Evolutionary conservation across 2,329 filamentous ascomycete species (phyloP).

Genomic region (Colletotrichum acutatum): DNA sequence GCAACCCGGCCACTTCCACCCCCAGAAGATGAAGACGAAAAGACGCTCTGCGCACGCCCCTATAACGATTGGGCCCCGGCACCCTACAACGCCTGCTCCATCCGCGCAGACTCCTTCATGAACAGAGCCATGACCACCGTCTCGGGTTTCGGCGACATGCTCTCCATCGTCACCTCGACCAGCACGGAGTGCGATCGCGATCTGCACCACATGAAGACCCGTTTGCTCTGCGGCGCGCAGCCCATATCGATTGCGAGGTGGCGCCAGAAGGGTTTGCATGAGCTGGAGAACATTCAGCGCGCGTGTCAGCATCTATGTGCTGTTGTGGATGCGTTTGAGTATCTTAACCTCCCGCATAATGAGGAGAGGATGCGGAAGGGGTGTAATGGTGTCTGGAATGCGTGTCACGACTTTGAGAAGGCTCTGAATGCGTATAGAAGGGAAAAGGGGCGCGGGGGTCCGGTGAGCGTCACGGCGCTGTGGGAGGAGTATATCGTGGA

Average conservation of each 20-base stretch:
- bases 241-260: conserved; percentile 13
- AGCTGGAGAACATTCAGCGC: not conserved
- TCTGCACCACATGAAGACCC: conserved; percentile 21
- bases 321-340: conserved; percentile 21
- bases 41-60: conserved; percentile 2
- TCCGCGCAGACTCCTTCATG: not conserved
- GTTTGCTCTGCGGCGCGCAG: not conserved
- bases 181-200: conserved; percentile 19
- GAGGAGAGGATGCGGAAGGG: conserved; percentile 8
- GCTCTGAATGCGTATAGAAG: conserved; percentile 13
- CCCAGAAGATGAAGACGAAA: conserved; percentile 1
- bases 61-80: conserved; percentile 22
- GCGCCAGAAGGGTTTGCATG: conserved; percentile 11
- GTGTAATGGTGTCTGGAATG: conserved; percentile 10
- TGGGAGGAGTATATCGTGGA: conserved; percentile 28
- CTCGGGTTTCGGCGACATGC: not conserved
- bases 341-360: conserved; percentile 14
- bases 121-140: conserved; percentile 6
- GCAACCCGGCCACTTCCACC: not conserved
- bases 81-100: conserved; percentile 4
- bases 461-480: conserved; percentile 1
- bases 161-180: not conserved
- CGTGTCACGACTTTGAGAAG: not conserved
- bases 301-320: conserved; percentile 13
- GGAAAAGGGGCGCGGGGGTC: not conserved